These are phyloP conservation scores for Lentinus polychrous DNA, from an alignment of 1,284 basidiomycete genomes.

Conservation along the genomic window DNA sequence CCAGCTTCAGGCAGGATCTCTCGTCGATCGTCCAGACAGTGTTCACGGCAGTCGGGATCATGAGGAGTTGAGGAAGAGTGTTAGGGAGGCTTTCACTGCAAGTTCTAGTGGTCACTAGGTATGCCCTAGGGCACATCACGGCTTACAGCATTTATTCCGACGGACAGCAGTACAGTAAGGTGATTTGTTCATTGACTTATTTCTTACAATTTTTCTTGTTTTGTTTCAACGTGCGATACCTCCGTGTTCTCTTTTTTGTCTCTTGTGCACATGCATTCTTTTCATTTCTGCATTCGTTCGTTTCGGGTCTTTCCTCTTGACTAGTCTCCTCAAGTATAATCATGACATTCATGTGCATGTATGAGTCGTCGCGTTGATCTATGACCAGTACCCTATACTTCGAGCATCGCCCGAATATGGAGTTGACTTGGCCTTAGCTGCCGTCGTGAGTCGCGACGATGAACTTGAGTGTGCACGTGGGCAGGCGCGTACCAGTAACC, in stretches of 20 bases:
- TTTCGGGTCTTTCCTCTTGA: background rate
- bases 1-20: constrained; percentile 56
- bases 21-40: constrained; percentile 28
- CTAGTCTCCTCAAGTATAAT: too few relatives aligned
- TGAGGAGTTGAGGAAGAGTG: constrained; percentile 73
- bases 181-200: background rate
- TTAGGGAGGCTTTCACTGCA: constrained; percentile 63
- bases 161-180: background rate
- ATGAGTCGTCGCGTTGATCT: too few relatives aligned
- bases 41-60: constrained; percentile 50
- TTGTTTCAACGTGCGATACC: background rate
- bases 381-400: too few relatives aligned
- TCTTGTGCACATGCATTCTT: background rate
- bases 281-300: background rate
- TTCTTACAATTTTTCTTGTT: background rate
- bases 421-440: too few relatives aligned
- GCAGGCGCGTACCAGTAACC: too few relatives aligned
- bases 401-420: too few relatives aligned
- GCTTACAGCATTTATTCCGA: background rate
- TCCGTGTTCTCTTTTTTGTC: background rate
- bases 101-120: constrained; percentile 23
- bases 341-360: too few relatives aligned
- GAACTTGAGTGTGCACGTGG: background rate
- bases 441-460: background rate
- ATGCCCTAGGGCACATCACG: background rate